A percentile compares a stretch with the other conserved stretches of the same genome.
These are phyloP conservation scores for Cystobasidium onofrii DNA, from an alignment of 768 basidiomycete genomes.

Conservation along the genomic window DNA sequence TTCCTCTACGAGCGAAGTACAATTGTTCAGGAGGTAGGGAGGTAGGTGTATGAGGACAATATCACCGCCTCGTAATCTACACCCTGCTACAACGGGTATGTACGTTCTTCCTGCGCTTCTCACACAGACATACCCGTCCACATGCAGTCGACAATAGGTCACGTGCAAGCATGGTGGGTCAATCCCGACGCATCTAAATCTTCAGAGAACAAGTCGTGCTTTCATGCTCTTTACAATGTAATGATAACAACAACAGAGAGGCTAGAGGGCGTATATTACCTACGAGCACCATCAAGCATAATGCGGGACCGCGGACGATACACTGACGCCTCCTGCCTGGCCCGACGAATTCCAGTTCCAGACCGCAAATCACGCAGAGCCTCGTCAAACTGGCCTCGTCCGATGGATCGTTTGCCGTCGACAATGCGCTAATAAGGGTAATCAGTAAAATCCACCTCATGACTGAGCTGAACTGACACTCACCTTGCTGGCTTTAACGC, in stretches of 20 bases:
- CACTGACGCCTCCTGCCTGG: constrained; percentile 48
- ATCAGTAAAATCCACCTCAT: constrained; percentile 8
- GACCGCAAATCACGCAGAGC: constrained; percentile 71
- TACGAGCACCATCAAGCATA: constrained; percentile 57
- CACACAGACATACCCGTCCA: too few relatives aligned
- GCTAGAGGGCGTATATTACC: background rate
- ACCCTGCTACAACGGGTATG: too few relatives aligned
- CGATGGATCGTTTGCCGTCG: constrained; percentile 53
- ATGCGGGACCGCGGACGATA: constrained; percentile 68
- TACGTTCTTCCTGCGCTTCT: too few relatives aligned
- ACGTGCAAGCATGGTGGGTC: background rate
- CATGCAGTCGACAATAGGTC: too few relatives aligned
- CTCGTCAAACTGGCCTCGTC: constrained; percentile 72
- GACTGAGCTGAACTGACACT: background rate
- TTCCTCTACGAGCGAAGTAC: too few relatives aligned
- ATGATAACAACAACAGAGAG: constrained; percentile 6
- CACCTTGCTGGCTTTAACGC: constrained; percentile 7
- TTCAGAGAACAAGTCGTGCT: too few relatives aligned
- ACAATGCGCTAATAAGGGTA: background rate
- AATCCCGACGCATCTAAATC: too few relatives aligned
- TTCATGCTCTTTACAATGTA: too few relatives aligned
- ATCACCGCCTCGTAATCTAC: too few relatives aligned
- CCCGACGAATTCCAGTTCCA: constrained; percentile 48
- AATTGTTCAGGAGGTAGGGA: too few relatives aligned
- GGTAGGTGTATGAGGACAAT: too few relatives aligned